Evolutionary conservation across 768 basidiomycete genomes (phyloP).

Genomic region (Podaxis sp.): DNA sequence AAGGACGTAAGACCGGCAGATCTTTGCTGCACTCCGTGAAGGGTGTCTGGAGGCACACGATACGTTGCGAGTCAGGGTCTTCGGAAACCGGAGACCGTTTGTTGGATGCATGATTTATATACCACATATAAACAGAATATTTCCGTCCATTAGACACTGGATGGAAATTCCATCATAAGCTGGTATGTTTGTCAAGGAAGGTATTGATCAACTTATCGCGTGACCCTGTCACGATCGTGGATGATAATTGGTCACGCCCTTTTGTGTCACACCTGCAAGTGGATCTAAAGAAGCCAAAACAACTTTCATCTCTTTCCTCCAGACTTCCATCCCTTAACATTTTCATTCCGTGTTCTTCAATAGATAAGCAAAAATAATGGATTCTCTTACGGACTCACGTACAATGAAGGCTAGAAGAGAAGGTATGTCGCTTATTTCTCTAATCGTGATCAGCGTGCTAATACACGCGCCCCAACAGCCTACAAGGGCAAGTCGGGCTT

Average conservation of each 20-base stretch:
- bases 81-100: no score
- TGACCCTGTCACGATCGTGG: conserved; percentile 9
- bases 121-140: background rate
- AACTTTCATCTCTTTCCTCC: conserved; percentile 31
- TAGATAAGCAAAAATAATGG: conserved; percentile 31
- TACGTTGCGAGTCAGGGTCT: no score
- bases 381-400: conserved; percentile 53
- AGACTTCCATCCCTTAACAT: conserved; percentile 28
- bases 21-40: no score
- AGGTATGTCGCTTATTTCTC: conserved; percentile 42
- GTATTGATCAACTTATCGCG: conserved; percentile 9
- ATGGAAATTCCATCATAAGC: background rate
- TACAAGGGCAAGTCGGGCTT: conserved; percentile 91
- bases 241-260: conserved; percentile 27
- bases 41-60: no score
- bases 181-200: background rate
- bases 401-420: conserved; percentile 75
- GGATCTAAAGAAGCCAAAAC: conserved; percentile 21
- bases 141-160: background rate
- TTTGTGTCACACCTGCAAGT: conserved; percentile 20
- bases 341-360: conserved; percentile 20
- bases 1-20: no score
- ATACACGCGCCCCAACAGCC: conserved; percentile 48
- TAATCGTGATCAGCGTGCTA: conserved; percentile 31
- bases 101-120: no score